phyloP scores from a whole-genome alignment of 177 flowering plant genomes.

The Tripterygium wilfordii region DNA sequence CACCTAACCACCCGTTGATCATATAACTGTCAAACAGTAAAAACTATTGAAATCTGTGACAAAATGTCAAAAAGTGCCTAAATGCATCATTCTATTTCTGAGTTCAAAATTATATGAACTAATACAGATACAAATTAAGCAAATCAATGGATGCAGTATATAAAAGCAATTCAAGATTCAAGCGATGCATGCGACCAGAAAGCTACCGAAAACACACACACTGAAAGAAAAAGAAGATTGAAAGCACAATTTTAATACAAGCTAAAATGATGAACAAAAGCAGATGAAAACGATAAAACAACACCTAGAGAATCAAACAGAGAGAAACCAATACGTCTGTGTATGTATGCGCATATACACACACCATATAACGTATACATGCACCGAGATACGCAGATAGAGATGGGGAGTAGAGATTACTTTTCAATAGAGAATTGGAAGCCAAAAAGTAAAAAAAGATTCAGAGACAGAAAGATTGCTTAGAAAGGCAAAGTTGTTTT shows the following conservation, averaged over 20 bases:
- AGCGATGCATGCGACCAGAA: neutral
- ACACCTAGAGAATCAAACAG: neutral
- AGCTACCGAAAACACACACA: neutral
- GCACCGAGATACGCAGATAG: neutral
- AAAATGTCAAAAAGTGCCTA: too few relatives aligned
- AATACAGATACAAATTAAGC: neutral
- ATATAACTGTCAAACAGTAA: too few relatives aligned
- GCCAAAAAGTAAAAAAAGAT: neutral
- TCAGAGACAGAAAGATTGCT: neutral
- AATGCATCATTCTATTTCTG: too few relatives aligned
- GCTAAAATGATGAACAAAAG: neutral
- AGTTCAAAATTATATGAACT: too few relatives aligned
- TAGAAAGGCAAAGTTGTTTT: constrained; percentile 6
- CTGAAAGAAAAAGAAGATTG: neutral
- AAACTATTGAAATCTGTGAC: too few relatives aligned
- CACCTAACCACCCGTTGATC: too few relatives aligned
- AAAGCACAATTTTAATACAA: neutral
- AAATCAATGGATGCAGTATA: neutral
- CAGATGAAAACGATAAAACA: too few relatives aligned
- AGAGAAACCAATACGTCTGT: too few relatives aligned
- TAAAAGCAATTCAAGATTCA: neutral
- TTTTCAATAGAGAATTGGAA: neutral
- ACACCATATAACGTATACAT: neutral
- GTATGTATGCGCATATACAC: too few relatives aligned
- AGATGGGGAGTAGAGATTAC: neutral